Percentiles rank a stretch among this genome's conserved stretches.
Evolutionary conservation across 164 flowering plant species (phyloP).

Genomic region (Magnolia changhungtana): DNA sequence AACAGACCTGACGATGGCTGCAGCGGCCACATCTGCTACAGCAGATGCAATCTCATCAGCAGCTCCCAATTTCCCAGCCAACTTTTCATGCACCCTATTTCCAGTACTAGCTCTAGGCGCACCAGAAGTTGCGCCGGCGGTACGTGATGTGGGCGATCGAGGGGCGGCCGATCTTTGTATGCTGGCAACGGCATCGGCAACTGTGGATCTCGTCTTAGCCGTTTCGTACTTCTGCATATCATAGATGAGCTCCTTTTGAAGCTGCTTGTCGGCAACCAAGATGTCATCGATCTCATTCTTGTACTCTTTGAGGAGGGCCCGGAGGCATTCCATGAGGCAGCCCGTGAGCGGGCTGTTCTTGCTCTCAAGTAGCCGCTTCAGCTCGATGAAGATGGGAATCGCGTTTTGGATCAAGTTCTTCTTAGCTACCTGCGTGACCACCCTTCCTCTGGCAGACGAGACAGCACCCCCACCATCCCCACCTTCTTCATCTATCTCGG

Average conservation of each 20-base stretch:
- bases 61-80: constrained; percentile 28
- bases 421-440: constrained; percentile 74
- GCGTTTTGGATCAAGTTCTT: constrained; percentile 86
- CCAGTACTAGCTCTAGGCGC: neutral
- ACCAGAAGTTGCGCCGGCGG: constrained; percentile 1
- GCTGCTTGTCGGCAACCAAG: constrained; percentile 83
- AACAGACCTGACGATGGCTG: constrained; percentile 61
- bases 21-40: constrained; percentile 71
- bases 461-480: constrained; percentile 62
- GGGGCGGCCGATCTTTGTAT: constrained; percentile 27
- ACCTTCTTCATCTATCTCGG: constrained; percentile 40
- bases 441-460: constrained; percentile 58
- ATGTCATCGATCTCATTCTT: constrained; percentile 92
- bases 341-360: constrained; percentile 90
- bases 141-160: constrained; percentile 26
- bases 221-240: constrained; percentile 92
- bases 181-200: constrained; percentile 45
- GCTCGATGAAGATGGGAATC: constrained; percentile 89
- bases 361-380: constrained; percentile 77
- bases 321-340: constrained; percentile 94
- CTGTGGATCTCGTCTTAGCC: constrained; percentile 48
- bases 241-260: constrained; percentile 87
- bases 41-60: constrained; percentile 55
- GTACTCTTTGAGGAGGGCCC: constrained; percentile 86
- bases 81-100: constrained; percentile 10